phyloP scores from a whole-genome alignment of 805 yeast species.

The Candida verbasci region DNA sequence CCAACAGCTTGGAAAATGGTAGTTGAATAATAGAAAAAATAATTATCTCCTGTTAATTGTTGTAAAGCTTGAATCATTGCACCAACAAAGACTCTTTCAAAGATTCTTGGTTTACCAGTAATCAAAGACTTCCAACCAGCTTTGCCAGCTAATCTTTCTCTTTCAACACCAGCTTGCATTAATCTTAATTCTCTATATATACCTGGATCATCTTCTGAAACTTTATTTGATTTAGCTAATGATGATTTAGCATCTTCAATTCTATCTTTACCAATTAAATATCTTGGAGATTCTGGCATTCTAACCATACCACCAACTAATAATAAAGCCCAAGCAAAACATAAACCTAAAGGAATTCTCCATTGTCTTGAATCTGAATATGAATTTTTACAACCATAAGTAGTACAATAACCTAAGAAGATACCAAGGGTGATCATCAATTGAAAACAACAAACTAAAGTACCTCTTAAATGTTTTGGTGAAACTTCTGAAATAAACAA shows the following conservation, averaged over 20 bases:
- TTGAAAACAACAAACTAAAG: conserved; percentile 65
- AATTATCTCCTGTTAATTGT: conserved; percentile 56
- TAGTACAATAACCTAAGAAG: conserved; percentile 62
- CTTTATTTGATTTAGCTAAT: conserved; percentile 55
- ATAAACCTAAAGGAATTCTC: conserved; percentile 61
- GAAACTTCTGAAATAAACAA: conserved; percentile 64
- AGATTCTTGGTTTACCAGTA: conserved; percentile 60
- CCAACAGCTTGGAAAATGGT: conserved; percentile 51
- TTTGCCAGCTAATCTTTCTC: conserved; percentile 57
- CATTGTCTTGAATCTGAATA: conserved; percentile 53
- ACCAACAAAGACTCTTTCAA: conserved; percentile 54
- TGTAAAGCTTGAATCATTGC: conserved; percentile 54
- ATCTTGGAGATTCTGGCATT: conserved; percentile 71
- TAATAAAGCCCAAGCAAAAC: conserved; percentile 48
- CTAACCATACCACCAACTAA: conserved; percentile 47
- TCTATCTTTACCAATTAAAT: conserved; percentile 45
- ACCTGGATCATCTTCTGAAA: conserved; percentile 47
- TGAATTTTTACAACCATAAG: conserved; percentile 52
- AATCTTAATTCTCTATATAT: conserved; percentile 48
- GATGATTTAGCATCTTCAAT: conserved; percentile 51
- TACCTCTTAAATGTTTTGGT: conserved; percentile 68
- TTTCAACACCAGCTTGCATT: conserved; percentile 56
- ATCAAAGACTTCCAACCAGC: conserved; percentile 64
- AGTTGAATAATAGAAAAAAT: conserved; percentile 59
- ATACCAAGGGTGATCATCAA: conserved; percentile 68